Evolutionary conservation across 2,329 filamentous ascomycete species (phyloP), one percentile per base, ranked within the genome.

Genomic region (Colletotrichum caudatum): DNA sequence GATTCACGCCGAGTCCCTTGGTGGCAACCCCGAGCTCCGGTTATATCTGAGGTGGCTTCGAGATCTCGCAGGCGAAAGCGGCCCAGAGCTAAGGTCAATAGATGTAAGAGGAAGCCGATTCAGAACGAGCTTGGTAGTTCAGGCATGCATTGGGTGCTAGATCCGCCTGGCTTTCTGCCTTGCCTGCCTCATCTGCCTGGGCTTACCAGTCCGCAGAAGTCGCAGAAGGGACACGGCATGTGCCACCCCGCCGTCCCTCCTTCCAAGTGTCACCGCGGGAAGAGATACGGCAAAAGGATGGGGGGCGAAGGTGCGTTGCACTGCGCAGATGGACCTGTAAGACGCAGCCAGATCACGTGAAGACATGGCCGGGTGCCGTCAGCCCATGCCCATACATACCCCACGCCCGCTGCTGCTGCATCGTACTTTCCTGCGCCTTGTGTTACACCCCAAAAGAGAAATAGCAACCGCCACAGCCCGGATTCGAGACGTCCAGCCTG

Each of bases 381-480:
- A 12, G 44, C 4, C 41, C 20, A 26, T 29, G 26, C 26, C 26
- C 2, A 29, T 29, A 29, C 29, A 29, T 33, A 20, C 44, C 59
- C 44, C 20, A 37, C 18, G 18, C 58, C 2, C 26, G 20, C 44
- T 50, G n/a, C 2, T 20, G 20, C 44, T 62, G 59, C 59, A 62
- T 48, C 16, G 59, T 62, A 62, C 59, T 62, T 62, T 62, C n/a
- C 5, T 44, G 29, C 29, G n/a, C 20, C 35, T 8, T 26, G 33
- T 20, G 16, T 20, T 14, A 9, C 1, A 50, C 14, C 46, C 33
- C 8, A 26, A 39, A 14, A 29, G 14, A n/a, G 14, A 20, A 51
- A 16, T 29, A 26, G 16, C 14, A 26, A 16, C 44, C 33, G 29
- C 37, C 29, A 8, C 59, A 20, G 44, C 29, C 58, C 44, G 20